Evolutionary conservation across 108 stramenopile genomes (phyloP).

Genomic region (Craspedostauros australis): DNA sequence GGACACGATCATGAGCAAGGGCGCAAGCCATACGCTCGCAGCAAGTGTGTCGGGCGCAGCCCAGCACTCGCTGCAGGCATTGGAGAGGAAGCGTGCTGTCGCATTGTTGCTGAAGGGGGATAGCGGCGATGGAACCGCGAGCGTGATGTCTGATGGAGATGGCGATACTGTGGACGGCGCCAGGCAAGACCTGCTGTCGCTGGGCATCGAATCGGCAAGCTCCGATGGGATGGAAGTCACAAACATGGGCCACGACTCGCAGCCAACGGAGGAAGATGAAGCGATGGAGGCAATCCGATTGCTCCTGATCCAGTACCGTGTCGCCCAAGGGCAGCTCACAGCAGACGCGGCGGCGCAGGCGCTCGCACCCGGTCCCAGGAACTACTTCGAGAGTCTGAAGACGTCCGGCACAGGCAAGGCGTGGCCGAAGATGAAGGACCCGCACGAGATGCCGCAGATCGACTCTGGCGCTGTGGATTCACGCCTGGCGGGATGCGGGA

Average conservation of each 20-base stretch:
- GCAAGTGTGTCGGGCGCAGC: slow-evolving; percentile 63
- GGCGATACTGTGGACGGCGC: slow-evolving; percentile 5
- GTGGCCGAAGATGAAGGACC: slow-evolving; percentile 24
- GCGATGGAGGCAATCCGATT: slow-evolving; percentile 79
- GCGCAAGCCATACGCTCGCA: slow-evolving; percentile 71
- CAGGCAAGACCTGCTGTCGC: slow-evolving; percentile 17
- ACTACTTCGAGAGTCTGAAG: slow-evolving; percentile 6
- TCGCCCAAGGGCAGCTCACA: slow-evolving; percentile 58
- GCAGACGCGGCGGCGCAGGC: slow-evolving; percentile 48
- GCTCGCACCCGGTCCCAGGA: slow-evolving; percentile 12
- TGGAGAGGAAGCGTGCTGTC: slow-evolving; percentile 73
- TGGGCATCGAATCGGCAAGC: slow-evolving; percentile 27
- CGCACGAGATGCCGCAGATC: slow-evolving; percentile 48
- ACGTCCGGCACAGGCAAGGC: background rate
- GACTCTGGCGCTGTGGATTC: slow-evolving; percentile 82
- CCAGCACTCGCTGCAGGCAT: slow-evolving; percentile 59
- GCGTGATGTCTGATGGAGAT: slow-evolving; percentile 2
- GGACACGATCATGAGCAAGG: slow-evolving; percentile 80
- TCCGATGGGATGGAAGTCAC: slow-evolving; percentile 4
- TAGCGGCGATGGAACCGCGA: slow-evolving; percentile 3
- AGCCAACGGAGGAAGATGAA: slow-evolving; percentile 64
- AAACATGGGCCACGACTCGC: slow-evolving; percentile 1
- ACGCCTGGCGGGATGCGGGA: slow-evolving; percentile 75
- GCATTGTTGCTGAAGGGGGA: slow-evolving; percentile 45
- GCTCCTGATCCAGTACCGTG: slow-evolving; percentile 74